Evolutionary conservation across 164 flowering plant genomes (phyloP).

Genomic region (Tetracentron sinense): DNA sequence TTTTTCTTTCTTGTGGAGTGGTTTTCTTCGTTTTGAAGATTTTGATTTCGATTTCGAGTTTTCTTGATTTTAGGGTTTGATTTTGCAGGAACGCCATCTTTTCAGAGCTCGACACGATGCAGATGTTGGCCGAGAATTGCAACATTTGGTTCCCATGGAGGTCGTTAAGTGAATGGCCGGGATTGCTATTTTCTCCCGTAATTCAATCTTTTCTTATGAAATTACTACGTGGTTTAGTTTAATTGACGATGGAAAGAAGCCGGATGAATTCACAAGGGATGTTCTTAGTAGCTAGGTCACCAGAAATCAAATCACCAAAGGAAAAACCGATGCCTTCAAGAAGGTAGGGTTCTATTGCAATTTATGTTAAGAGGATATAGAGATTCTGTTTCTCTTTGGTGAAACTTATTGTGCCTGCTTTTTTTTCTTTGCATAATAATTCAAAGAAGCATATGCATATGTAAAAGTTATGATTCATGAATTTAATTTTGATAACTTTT

Average conservation of each 20-base stretch:
- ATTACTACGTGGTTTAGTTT: no score
- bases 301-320: constrained; percentile 85
- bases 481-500: no score
- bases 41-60: not conserved
- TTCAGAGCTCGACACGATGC: constrained; percentile 78
- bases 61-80: constrained; percentile 10
- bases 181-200: no score
- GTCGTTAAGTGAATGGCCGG: no score
- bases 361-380: no score
- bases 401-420: no score
- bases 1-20: no score
- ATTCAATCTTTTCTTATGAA: no score
- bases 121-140: constrained; percentile 63
- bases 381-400: no score
- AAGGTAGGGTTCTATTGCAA: not conserved
- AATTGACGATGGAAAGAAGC: constrained; percentile 95
- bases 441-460: no score
- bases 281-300: constrained; percentile 76
- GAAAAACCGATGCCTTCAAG: constrained; percentile 87
- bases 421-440: no score
- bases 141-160: constrained; percentile 81
- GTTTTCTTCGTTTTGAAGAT: not conserved
- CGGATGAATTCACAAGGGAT: constrained; percentile 84
- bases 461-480: no score
- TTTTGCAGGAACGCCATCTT: constrained; percentile 62